Percentiles rank a stretch among this genome's conserved stretches.
These are phyloP conservation scores for Cladophialophora exuberans DNA, from an alignment of 2,329 filamentous ascomycete species.

Conservation along the genomic window DNA sequence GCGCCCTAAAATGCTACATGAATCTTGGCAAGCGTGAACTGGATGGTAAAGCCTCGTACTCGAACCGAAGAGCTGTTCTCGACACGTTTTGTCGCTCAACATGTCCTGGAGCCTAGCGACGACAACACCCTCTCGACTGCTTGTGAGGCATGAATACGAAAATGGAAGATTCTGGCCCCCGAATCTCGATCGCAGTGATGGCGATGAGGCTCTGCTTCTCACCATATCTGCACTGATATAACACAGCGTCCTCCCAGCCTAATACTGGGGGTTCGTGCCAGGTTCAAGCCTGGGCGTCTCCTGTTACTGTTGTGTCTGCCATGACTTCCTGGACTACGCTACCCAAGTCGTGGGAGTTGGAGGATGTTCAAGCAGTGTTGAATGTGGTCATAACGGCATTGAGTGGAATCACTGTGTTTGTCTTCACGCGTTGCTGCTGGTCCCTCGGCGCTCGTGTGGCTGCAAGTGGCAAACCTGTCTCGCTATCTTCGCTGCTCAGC, in stretches of 20 bases:
- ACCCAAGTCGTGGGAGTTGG: slow-evolving; percentile 16
- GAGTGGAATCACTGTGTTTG: slow-evolving; percentile 18
- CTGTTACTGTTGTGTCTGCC: too few relatives aligned
- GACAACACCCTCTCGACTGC: background rate
- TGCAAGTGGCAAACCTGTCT: slow-evolving; percentile 11
- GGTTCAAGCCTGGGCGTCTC: too few relatives aligned
- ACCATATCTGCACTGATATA: too few relatives aligned
- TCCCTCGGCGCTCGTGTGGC: slow-evolving; percentile 11
- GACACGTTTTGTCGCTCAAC: background rate
- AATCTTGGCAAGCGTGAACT: background rate
- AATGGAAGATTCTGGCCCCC: background rate
- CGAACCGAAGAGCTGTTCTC: background rate
- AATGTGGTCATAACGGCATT: slow-evolving; percentile 24
- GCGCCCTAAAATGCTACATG: background rate
- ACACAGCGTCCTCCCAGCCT: background rate
- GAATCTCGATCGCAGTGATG: too few relatives aligned
- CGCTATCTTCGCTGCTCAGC: slow-evolving; percentile 16
- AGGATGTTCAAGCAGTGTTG: slow-evolving; percentile 25
- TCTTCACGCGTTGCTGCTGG: slow-evolving; percentile 22
- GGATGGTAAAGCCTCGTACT: background rate
- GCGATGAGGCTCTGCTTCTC: too few relatives aligned
- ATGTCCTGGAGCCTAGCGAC: background rate
- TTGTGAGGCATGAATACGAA: background rate
- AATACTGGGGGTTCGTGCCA: too few relatives aligned
- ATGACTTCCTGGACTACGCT: slow-evolving; percentile 11